Evolutionary conservation across 352 stramenopile species (phyloP).

Genomic region (Globisporangium canariense): DNA sequence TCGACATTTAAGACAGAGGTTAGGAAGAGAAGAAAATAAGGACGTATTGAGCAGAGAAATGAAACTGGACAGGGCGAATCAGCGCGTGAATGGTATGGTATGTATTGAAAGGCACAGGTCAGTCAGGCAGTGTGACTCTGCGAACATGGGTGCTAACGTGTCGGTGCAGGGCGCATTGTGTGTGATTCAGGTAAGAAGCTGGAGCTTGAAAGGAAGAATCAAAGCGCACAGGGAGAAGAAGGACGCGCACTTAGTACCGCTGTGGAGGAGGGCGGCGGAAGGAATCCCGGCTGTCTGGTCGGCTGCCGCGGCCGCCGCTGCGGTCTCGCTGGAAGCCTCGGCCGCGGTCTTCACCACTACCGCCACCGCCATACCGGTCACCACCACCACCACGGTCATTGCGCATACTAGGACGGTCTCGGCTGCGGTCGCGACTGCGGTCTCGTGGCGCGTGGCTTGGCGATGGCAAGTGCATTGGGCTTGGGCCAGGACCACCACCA

Average conservation of each 20-base stretch:
- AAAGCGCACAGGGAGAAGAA: background rate
- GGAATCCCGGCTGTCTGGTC: slow-evolving; percentile 14
- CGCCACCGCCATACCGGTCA: slow-evolving; percentile 4
- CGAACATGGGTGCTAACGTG: too few relatives aligned
- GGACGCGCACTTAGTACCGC: slow-evolving; percentile 17
- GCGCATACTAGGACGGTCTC: slow-evolving; percentile 26
- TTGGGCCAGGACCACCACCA: slow-evolving; percentile 18
- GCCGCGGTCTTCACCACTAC: slow-evolving; percentile 19
- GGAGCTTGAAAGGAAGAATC: background rate
- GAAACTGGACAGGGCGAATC: too few relatives aligned
- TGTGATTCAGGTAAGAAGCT: background rate
- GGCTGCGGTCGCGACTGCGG: slow-evolving; percentile 46
- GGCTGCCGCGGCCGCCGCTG: background rate
- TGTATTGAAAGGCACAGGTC: too few relatives aligned
- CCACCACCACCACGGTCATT: slow-evolving; percentile 5
- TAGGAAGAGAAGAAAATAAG: background rate
- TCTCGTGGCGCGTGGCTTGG: slow-evolving; percentile 29
- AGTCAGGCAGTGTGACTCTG: too few relatives aligned
- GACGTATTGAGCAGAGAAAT: too few relatives aligned
- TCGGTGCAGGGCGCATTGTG: too few relatives aligned
- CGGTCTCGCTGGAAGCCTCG: slow-evolving; percentile 10
- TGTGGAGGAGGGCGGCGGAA: slow-evolving; percentile 20
- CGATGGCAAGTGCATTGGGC: slow-evolving; percentile 20
- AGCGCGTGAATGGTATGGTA: too few relatives aligned
- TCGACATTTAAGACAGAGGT: background rate